Evolutionary conservation across 2,329 filamentous ascomycete genomes (phyloP).

Genomic region (Colletotrichum chrysophilum): DNA sequence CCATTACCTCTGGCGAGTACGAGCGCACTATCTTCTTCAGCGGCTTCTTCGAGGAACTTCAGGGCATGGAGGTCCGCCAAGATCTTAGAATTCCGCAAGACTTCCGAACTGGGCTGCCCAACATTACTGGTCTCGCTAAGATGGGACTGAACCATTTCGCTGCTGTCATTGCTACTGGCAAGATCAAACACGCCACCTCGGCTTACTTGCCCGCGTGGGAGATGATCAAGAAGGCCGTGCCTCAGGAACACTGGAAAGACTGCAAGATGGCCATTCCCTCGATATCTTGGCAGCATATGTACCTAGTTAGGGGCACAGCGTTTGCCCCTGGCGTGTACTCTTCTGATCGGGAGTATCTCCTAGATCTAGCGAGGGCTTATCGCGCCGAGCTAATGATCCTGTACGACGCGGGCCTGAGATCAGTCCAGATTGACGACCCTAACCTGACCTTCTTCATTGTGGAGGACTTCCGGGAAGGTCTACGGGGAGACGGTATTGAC

Average conservation of each 20-base stretch:
- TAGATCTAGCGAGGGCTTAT: slow-evolving; percentile 69
- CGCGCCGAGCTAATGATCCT: slow-evolving; percentile 65
- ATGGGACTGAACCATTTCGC: not conserved
- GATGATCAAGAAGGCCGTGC: slow-evolving; percentile 50
- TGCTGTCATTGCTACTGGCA: slow-evolving; percentile 52
- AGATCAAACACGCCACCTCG: slow-evolving; percentile 47
- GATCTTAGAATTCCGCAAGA: slow-evolving; percentile 2
- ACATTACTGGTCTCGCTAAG: not conserved
- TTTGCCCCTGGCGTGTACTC: slow-evolving; percentile 25
- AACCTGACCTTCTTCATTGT: slow-evolving; percentile 78
- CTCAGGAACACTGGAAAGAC: slow-evolving; percentile 51
- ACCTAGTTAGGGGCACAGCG: slow-evolving; percentile 25
- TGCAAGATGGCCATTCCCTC: slow-evolving; percentile 62
- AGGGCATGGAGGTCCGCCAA: not conserved
- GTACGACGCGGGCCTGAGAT: slow-evolving; percentile 66
- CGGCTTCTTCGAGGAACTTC: slow-evolving; percentile 53
- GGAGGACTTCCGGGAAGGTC: slow-evolving; percentile 73
- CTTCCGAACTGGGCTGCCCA: not conserved
- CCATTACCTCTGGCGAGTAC: slow-evolving; percentile 75
- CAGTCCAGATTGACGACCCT: slow-evolving; percentile 71
- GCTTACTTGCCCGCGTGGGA: slow-evolving; percentile 56
- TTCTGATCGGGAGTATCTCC: slow-evolving; percentile 60
- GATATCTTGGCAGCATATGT: slow-evolving; percentile 48
- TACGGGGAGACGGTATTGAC: slow-evolving; percentile 71
- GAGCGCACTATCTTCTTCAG: slow-evolving; percentile 55